phyloP scores from a whole-genome alignment of 805 yeast species.

The Tetrapisispora arboricola region DNA sequence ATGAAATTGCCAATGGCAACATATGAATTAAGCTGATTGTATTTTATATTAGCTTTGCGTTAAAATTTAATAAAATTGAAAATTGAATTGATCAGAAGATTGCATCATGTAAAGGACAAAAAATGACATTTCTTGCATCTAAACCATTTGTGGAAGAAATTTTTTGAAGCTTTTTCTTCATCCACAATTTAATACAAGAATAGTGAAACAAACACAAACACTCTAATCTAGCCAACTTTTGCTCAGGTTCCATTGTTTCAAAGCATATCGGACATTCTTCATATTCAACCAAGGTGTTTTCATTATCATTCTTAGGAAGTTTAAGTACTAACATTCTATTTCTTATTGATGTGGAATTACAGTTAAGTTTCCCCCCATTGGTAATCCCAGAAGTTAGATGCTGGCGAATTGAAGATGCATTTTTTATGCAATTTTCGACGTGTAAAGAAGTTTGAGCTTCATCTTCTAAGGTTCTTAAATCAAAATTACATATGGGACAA shows the following conservation, averaged over 20 bases:
- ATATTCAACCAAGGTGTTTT: slow-evolving; percentile 29
- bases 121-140: slow-evolving; percentile 27
- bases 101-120: slow-evolving; percentile 41
- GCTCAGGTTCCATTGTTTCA: slow-evolving; percentile 79
- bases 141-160: slow-evolving; percentile 24
- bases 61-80: not conserved
- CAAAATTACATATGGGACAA: slow-evolving; percentile 35
- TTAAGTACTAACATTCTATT: slow-evolving; percentile 82
- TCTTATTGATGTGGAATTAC: slow-evolving; percentile 9
- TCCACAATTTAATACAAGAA: slow-evolving; percentile 86
- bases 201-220: slow-evolving; percentile 93
- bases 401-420: slow-evolving; percentile 40
- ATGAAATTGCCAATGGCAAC: no score
- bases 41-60: not conserved
- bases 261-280: slow-evolving; percentile 91
- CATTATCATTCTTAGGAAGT: slow-evolving; percentile 19
- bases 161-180: slow-evolving; percentile 59
- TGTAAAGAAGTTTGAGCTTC: slow-evolving; percentile 45
- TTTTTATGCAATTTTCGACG: slow-evolving; percentile 54
- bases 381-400: slow-evolving; percentile 22
- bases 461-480: slow-evolving; percentile 8
- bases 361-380: no score
- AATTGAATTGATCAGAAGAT: slow-evolving; percentile 9
- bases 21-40: no score
- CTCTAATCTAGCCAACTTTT: slow-evolving; percentile 83